Conservation (phyloP, 129 eudicot species). For the Pulicaria dysenterica region DNA sequence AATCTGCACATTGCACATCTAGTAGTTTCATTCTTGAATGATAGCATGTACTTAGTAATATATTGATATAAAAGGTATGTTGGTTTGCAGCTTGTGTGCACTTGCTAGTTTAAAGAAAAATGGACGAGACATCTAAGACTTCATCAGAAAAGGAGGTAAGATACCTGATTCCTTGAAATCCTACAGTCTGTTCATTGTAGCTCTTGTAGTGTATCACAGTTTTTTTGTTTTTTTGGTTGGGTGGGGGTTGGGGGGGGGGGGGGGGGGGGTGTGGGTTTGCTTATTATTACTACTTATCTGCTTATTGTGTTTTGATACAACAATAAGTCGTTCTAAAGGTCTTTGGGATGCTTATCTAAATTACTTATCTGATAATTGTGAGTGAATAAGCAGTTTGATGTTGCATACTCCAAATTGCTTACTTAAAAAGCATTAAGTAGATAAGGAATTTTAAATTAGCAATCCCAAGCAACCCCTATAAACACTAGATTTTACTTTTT, state of each 20-base stretch:
- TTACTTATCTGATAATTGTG: too few relatives aligned
- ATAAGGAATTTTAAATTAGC: too few relatives aligned
- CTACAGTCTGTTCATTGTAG: background rate
- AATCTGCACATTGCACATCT: constrained; percentile 10
- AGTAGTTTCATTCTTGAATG: background rate
- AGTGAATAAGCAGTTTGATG: too few relatives aligned
- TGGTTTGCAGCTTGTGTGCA: constrained; percentile 36
- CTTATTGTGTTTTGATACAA: too few relatives aligned
- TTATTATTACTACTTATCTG: too few relatives aligned
- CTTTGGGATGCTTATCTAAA: too few relatives aligned
- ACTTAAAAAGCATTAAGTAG: too few relatives aligned
- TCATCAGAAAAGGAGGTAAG: constrained; percentile 66
- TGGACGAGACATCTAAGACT: constrained; percentile 43
- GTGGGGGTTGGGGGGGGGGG: too few relatives aligned
- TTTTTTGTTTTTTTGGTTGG: too few relatives aligned
- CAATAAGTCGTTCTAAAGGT: too few relatives aligned
- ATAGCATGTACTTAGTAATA: constrained; percentile 6
- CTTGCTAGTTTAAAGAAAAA: constrained; percentile 39
- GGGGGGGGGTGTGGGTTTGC: too few relatives aligned
- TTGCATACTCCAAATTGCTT: too few relatives aligned
- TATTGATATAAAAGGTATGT: background rate
- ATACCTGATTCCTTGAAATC: background rate
- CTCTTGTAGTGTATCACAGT: constrained; percentile 4
- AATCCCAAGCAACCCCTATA: background rate
- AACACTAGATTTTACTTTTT: constrained; percentile 4